A percentile compares a stretch with the other conserved stretches of the same genome.
Conservation (phyloP, 2,329 filamentous ascomycete genomes). For the Amauroascus niger region DNA sequence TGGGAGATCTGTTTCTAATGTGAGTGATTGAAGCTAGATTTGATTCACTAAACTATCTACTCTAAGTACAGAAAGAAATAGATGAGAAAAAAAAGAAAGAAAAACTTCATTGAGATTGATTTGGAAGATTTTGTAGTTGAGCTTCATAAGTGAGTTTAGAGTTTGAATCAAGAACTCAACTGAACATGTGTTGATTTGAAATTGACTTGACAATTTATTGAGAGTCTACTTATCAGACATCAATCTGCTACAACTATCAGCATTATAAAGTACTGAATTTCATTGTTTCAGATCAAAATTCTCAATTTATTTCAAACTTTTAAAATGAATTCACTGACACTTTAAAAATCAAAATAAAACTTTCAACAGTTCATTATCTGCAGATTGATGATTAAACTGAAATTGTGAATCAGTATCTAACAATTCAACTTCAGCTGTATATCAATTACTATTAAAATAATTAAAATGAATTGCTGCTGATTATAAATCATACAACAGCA, state of each 20-base stretch:
- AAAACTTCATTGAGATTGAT: too few species aligned
- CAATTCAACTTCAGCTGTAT: background rate
- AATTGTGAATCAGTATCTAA: constrained; percentile 18
- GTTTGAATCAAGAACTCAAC: too few species aligned
- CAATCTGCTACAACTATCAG: background rate
- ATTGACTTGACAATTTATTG: too few species aligned
- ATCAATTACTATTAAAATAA: background rate
- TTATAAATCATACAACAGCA: background rate
- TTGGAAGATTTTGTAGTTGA: too few species aligned
- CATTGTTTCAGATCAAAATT: background rate
- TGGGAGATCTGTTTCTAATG: too few species aligned
- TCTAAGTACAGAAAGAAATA: too few species aligned
- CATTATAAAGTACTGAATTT: background rate
- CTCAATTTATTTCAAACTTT: constrained; percentile 18
- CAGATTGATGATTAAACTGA: constrained; percentile 24
- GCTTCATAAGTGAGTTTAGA: too few species aligned
- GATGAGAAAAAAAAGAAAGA: too few species aligned
- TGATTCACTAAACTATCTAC: too few species aligned
- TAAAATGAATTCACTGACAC: constrained; percentile 14
- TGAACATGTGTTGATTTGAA: too few species aligned
- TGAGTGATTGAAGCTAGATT: too few species aligned
- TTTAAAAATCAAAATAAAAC: constrained; percentile 17
- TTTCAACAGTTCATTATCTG: constrained; percentile 23
- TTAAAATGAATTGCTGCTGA: background rate
- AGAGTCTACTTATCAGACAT: too few species aligned